Percentiles rank a stretch among this genome's conserved stretches.
Evolutionary conservation across 495 filamentous ascomycete genomes (phyloP).

Genomic region (Penicillium atrosanguineum): DNA sequence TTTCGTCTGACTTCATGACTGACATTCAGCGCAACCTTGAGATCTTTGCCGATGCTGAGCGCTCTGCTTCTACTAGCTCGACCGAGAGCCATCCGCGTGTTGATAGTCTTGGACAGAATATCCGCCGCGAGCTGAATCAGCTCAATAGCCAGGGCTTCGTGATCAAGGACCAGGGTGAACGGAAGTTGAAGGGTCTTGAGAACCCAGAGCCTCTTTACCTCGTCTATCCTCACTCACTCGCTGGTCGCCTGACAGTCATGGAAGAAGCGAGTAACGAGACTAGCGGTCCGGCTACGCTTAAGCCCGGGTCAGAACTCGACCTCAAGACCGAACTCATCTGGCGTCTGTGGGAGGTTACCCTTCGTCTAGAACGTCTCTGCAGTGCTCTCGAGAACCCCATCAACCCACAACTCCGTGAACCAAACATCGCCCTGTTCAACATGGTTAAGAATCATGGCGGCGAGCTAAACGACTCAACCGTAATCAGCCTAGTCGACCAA

Average conservation of each 20-base stretch:
- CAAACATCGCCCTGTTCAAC: conserved; percentile 77
- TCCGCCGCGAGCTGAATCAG: conserved; percentile 82
- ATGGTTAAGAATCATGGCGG: conserved; percentile 80
- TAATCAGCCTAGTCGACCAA: conserved; percentile 87
- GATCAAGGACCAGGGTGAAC: conserved; percentile 91
- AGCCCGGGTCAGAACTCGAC: conserved; percentile 56
- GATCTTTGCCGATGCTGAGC: conserved; percentile 75
- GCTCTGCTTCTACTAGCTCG: conserved; percentile 61
- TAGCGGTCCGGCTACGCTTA: conserved; percentile 36
- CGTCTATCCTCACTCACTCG: conserved; percentile 84
- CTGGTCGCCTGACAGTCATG: conserved; percentile 69
- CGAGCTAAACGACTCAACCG: conserved; percentile 80
- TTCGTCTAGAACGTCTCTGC: conserved; percentile 90
- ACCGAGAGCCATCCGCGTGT: conserved; percentile 68
- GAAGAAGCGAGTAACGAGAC: conserved; percentile 42
- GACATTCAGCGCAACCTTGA: conserved; percentile 92
- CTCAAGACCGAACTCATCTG: conserved; percentile 83
- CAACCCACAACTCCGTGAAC: conserved; percentile 56
- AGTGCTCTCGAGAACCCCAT: conserved; percentile 71
- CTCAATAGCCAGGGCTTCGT: conserved; percentile 92
- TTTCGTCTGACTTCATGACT: conserved; percentile 92
- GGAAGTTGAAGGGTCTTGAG: conserved; percentile 92
- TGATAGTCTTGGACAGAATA: conserved; percentile 56
- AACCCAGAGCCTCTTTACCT: conserved; percentile 95
- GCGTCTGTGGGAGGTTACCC: conserved; percentile 83